A percentile compares a stretch with the other conserved stretches of the same genome.
Conservation (phyloP, 805 yeast genomes). For the Saturnispora kantuleensis region DNA sequence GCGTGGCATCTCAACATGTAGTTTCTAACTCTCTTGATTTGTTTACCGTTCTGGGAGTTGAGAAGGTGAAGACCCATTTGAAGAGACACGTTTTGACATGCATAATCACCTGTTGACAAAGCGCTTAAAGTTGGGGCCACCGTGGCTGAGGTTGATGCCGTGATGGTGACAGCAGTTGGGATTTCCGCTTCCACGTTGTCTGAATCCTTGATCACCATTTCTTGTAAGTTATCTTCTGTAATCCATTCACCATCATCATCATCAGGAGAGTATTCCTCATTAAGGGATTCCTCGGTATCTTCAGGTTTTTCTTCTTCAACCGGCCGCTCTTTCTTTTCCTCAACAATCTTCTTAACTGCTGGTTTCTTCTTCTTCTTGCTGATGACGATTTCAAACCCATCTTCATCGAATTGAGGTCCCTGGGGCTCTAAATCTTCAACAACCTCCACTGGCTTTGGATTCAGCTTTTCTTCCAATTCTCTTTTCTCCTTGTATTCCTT, state of each 20-base stretch:
- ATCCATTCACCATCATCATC: slow-evolving; percentile 90
- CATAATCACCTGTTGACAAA: slow-evolving; percentile 90
- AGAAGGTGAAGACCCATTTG: slow-evolving; percentile 83
- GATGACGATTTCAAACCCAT: slow-evolving; percentile 14
- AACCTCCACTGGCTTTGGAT: slow-evolving; percentile 7
- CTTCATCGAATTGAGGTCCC: slow-evolving; percentile 10
- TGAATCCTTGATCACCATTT: slow-evolving; percentile 58
- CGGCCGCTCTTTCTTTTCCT: background rate
- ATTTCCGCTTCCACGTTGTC: slow-evolving; percentile 42
- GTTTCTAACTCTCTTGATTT: slow-evolving; percentile 75
- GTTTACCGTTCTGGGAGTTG: slow-evolving; percentile 75
- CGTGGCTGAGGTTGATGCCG: slow-evolving; percentile 13
- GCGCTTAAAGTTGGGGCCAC: slow-evolving; percentile 56
- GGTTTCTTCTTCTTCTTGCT: slow-evolving; percentile 5
- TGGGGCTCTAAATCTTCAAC: slow-evolving; percentile 17
- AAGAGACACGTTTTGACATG: slow-evolving; percentile 89
- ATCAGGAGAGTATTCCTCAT: slow-evolving; percentile 47
- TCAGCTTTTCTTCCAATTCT: slow-evolving; percentile 6
- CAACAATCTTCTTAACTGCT: slow-evolving; percentile 2
- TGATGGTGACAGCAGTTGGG: slow-evolving; percentile 2
- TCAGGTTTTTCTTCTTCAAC: slow-evolving; percentile 10
- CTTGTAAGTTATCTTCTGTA: slow-evolving; percentile 73
- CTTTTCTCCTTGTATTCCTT: slow-evolving; percentile 17
- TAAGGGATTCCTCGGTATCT: slow-evolving; percentile 9
- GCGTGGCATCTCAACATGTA: slow-evolving; percentile 97